phyloP scores from a whole-genome alignment of 1,284 basidiomycete species.

The Puccinia coronata region DNA sequence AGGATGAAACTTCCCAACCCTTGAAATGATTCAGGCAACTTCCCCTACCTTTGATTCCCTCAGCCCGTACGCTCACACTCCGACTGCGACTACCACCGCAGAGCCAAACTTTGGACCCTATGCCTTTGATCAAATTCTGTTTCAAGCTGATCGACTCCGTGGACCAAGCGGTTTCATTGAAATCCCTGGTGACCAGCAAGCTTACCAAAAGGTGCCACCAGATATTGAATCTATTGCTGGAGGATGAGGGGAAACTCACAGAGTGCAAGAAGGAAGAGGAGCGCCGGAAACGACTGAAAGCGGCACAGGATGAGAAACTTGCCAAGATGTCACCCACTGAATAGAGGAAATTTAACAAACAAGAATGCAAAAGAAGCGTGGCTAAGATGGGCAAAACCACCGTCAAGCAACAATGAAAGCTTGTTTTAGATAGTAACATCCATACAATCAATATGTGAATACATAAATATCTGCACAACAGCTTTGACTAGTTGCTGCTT shows the following conservation, averaged over 20 bases:
- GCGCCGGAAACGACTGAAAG: slow-evolving; percentile 35
- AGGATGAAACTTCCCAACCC: not conserved
- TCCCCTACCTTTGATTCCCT: slow-evolving; percentile 8
- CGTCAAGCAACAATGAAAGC: slow-evolving; percentile 39
- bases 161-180: slow-evolving; percentile 23
- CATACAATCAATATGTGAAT: too few relatives aligned
- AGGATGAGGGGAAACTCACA: slow-evolving; percentile 18
- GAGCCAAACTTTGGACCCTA: not conserved
- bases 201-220: slow-evolving; percentile 25
- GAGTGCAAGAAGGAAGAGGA: slow-evolving; percentile 45
- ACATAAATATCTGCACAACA: too few relatives aligned
- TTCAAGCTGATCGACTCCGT: slow-evolving; percentile 37
- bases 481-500: too few relatives aligned
- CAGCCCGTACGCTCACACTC: slow-evolving; percentile 34
- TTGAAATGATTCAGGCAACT: not conserved
- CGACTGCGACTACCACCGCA: slow-evolving; percentile 33
- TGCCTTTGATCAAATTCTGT: slow-evolving; percentile 20
- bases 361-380: slow-evolving; percentile 35
- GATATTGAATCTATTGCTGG: slow-evolving; percentile 6
- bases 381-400: slow-evolving; percentile 46
- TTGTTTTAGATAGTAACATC: not conserved
- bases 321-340: slow-evolving; percentile 39
- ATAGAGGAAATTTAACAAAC: slow-evolving; percentile 39
- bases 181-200: not conserved
- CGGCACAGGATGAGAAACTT: slow-evolving; percentile 42